phyloP scores from a whole-genome alignment of 176 grass and related monocot genomes.

The Rhipidocladum racemiflorum region DNA sequence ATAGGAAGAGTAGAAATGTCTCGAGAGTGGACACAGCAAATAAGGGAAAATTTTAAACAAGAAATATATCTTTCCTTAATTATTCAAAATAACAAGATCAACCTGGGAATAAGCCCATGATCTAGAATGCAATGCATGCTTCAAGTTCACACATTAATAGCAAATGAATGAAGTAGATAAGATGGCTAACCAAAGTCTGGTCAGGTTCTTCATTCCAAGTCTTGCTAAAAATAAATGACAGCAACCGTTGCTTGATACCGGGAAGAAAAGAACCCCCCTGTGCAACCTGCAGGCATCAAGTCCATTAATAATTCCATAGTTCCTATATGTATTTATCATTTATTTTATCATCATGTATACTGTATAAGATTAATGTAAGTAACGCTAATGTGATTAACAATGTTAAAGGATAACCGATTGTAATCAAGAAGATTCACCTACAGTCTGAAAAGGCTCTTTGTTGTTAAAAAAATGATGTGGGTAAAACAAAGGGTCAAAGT shows the following conservation, averaged over 20 bases:
- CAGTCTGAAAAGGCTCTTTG: not conserved
- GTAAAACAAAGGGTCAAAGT: not conserved
- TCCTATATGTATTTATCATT: not conserved
- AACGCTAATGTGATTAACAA: not conserved
- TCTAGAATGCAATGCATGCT: not conserved
- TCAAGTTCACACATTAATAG: constrained; percentile 10
- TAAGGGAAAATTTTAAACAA: not conserved
- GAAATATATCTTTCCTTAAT: not conserved
- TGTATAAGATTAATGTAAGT: not conserved
- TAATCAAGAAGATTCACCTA: not conserved
- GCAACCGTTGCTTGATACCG: constrained; percentile 88
- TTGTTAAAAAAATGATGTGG: not conserved
- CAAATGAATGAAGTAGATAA: constrained; percentile 22
- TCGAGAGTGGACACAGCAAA: not conserved
- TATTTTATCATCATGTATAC: not conserved
- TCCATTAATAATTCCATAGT: constrained; percentile 26
- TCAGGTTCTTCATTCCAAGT: constrained; percentile 85
- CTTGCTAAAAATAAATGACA: constrained; percentile 91
- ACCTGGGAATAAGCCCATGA: not conserved
- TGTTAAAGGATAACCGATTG: not conserved
- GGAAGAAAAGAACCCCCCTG: constrained; percentile 61
- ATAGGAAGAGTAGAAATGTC: not conserved
- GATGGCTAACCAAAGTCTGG: constrained; percentile 59
- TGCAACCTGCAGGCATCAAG: constrained; percentile 47
- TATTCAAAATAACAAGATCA: constrained; percentile 7